A percentile compares a stretch with the other conserved stretches of the same genome.
These are phyloP conservation scores for Phallus indusiatus DNA, from an alignment of 768 basidiomycete species.

Conservation along the genomic window DNA sequence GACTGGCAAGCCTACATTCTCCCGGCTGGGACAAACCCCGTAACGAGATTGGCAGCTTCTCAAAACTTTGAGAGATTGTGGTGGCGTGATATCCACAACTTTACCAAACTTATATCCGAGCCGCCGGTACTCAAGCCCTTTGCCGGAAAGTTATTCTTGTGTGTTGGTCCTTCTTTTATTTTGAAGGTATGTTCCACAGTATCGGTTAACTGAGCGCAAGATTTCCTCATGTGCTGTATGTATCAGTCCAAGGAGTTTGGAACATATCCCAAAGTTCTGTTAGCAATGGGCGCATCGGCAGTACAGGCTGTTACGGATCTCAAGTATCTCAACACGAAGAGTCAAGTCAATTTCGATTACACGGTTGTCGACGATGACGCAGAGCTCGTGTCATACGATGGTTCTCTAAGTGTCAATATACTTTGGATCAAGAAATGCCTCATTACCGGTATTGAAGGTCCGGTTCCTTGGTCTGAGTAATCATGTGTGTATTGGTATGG, in stretches of 20 bases:
- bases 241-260: conserved; percentile 25
- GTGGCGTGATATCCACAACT: conserved; percentile 39
- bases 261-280: conserved; percentile 53
- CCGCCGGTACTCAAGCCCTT: conserved; percentile 51
- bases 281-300: conserved; percentile 65
- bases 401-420: conserved; percentile 39
- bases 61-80: conserved; percentile 42
- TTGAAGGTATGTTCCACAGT: conserved; percentile 19
- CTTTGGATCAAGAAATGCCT: conserved; percentile 74
- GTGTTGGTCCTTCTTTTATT: conserved; percentile 39
- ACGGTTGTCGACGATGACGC: conserved; percentile 47
- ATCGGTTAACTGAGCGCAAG: background rate
- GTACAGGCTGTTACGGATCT: conserved; percentile 58
- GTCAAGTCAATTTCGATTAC: conserved; percentile 40
- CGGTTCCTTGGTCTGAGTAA: conserved; percentile 3
- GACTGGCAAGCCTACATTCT: conserved; percentile 60
- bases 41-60: conserved; percentile 28
- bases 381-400: conserved; percentile 17
- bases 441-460: conserved; percentile 37
- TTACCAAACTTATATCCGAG: conserved; percentile 52
- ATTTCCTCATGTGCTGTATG: background rate
- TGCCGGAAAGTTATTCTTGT: conserved; percentile 43
- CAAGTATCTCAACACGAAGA: conserved; percentile 29
- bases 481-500: too few species aligned
- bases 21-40: conserved; percentile 39